Evolutionary conservation across 108 stramenopile species (phyloP).

Genomic region (Nitzschia inconspicua): DNA sequence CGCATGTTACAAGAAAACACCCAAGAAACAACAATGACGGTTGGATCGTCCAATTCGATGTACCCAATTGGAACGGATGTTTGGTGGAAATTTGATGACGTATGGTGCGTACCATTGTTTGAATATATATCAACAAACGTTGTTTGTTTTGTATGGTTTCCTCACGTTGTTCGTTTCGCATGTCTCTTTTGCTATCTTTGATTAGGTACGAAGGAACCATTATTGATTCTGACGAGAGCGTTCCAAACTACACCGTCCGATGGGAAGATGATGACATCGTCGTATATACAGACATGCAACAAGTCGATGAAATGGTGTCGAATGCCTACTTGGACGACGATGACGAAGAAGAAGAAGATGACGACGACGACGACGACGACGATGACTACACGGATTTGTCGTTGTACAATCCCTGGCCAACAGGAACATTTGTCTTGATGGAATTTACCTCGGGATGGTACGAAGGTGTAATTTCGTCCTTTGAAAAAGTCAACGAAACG

Average conservation of each 20-base stretch:
- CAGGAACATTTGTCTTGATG: neutral
- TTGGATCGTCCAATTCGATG: no score
- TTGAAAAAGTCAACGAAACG: neutral
- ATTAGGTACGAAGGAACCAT: no score
- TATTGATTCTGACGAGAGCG: no score
- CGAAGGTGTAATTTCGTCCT: conserved; percentile 1
- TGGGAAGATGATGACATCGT: neutral
- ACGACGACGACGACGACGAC: conserved; percentile 42
- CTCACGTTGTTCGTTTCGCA: no score
- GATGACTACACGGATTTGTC: conserved; percentile 7
- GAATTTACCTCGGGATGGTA: conserved; percentile 4
- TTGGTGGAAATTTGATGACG: no score
- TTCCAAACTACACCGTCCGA: conserved; percentile 1
- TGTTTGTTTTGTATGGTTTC: no score
- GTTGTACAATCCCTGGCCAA: conserved; percentile 2
- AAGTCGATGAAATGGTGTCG: neutral
- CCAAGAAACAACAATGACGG: no score
- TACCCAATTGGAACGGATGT: no score
- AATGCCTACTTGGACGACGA: conserved; percentile 8
- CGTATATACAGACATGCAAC: conserved; percentile 1
- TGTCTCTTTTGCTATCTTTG: no score
- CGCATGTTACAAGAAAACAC: no score
- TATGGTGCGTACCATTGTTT: no score
- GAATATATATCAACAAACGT: no score
- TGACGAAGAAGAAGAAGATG: conserved; percentile 36